Conservation (phyloP, 2,329 filamentous ascomycete genomes). For the Penicillium sp. region DNA sequence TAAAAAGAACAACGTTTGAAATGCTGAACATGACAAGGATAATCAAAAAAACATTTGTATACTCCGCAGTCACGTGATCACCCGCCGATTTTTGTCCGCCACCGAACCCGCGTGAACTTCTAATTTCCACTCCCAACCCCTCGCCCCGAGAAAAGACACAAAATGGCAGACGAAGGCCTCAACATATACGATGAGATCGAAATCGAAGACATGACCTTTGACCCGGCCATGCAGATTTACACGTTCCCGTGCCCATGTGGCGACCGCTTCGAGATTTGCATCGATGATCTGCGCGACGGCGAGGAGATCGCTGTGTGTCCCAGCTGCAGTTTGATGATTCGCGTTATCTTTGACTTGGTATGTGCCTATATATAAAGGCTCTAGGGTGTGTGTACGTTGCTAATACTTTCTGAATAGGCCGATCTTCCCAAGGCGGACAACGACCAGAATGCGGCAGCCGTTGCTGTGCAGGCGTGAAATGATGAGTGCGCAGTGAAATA, state of each 20-base stretch:
- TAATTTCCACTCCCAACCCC: neutral
- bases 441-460: conserved; percentile 26
- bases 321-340: conserved; percentile 94
- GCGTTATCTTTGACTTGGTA: conserved; percentile 87
- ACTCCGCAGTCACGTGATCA: conserved; percentile 31
- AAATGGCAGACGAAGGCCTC: conserved; percentile 63
- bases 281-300: conserved; percentile 80
- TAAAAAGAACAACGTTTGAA: neutral
- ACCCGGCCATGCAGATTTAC: conserved; percentile 78
- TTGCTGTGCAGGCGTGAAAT: conserved; percentile 44
- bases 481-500: neutral
- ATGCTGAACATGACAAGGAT: neutral
- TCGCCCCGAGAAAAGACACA: conserved; percentile 13
- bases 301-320: conserved; percentile 96
- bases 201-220: conserved; percentile 97
- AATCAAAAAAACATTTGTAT: neutral
- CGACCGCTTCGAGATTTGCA: conserved; percentile 88
- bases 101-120: conserved; percentile 6
- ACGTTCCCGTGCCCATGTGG: conserved; percentile 97
- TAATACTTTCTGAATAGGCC: conserved; percentile 36
- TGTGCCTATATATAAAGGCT: conserved; percentile 28
- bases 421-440: conserved; percentile 51
- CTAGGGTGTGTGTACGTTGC: neutral
- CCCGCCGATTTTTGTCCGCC: conserved; percentile 11
- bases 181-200: conserved; percentile 97